Conservation (phyloP, 1,284 basidiomycete genomes). For the Cystobasidium pallidum region DNA sequence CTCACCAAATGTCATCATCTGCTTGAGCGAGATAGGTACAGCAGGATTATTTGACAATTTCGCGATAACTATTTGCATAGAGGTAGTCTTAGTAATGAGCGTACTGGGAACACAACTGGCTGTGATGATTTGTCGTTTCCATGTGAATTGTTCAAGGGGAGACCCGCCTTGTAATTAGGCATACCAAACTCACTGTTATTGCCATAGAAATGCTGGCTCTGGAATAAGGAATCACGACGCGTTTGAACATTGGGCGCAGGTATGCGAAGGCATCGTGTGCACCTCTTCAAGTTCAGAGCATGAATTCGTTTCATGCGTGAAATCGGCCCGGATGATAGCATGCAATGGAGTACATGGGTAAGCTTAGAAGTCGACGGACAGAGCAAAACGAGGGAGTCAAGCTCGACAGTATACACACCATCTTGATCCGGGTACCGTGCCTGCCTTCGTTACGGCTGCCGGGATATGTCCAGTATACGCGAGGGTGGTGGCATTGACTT, state of each 20-base stretch:
- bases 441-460: neutral
- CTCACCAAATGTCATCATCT: conserved; percentile 52
- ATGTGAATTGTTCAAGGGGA: neutral
- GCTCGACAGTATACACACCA: too few species aligned
- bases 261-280: conserved; percentile 15
- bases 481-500: neutral
- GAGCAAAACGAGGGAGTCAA: too few species aligned
- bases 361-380: too few species aligned
- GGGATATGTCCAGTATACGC: neutral
- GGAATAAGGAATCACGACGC: conserved; percentile 41
- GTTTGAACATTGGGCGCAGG: conserved; percentile 19
- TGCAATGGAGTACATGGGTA: too few species aligned
- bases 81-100: neutral
- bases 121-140: neutral
- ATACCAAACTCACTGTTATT: conserved; percentile 27
- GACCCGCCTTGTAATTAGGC: neutral
- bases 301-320: neutral
- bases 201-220: conserved; percentile 42
- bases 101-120: neutral
- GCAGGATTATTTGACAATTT: conserved; percentile 40
- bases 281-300: too few species aligned
- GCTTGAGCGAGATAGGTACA: conserved; percentile 51
- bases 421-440: neutral
- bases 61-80: conserved; percentile 12
- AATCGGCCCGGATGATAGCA: neutral